Conservation (phyloP, 371 early-diverging fungal genomes). For the Mucor piriformis region DNA sequence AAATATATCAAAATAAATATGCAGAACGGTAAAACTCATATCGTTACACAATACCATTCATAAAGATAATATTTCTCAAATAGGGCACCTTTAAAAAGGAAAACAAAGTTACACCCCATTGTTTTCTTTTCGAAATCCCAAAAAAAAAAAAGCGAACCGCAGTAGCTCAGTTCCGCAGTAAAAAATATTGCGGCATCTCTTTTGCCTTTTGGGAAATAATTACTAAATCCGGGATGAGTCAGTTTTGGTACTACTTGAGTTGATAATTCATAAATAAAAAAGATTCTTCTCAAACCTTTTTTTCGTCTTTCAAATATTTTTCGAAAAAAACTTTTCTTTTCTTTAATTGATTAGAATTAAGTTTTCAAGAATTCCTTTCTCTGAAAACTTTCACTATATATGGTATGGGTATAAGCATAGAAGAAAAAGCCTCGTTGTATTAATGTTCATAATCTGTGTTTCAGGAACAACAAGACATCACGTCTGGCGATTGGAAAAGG, state of each 20-base stretch:
- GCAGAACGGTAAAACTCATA: not conserved
- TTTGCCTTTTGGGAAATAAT: conserved; percentile 14
- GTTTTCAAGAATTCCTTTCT: not conserved
- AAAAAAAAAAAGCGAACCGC: not conserved
- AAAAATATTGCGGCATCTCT: too few relatives aligned
- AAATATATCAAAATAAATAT: not conserved
- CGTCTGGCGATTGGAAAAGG: not conserved
- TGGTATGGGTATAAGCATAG: not conserved
- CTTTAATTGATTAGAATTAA: not conserved
- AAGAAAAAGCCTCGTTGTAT: not conserved
- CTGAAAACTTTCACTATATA: not conserved
- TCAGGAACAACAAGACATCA: not conserved
- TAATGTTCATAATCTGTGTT: not conserved
- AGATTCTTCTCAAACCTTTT: not conserved
- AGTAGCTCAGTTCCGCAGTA: not conserved
- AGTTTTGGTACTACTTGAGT: not conserved
- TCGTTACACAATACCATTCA: not conserved
- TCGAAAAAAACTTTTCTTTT: not conserved
- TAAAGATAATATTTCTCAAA: conserved; percentile 1
- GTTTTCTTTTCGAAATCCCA: too few relatives aligned
- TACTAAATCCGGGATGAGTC: not conserved
- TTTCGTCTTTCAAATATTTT: not conserved
- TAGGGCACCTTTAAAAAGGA: not conserved
- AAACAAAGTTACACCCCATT: too few relatives aligned
- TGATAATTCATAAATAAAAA: not conserved